phyloP scores from a whole-genome alignment of 352 stramenopile genomes.

The Phytophthora crassamura region DNA sequence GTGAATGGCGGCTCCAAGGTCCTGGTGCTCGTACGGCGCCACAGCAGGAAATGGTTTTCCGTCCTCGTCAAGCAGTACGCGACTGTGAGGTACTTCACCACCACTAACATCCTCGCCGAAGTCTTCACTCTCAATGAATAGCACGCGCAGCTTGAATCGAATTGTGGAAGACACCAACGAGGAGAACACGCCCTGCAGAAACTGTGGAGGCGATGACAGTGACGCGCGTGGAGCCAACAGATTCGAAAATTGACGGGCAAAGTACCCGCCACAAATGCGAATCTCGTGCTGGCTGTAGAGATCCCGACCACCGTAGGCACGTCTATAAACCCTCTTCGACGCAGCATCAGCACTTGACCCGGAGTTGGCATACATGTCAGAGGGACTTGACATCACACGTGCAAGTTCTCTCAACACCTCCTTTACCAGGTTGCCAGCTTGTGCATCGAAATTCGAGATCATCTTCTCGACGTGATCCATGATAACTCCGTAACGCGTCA shows the following conservation, averaged over 20 bases:
- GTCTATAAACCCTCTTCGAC: conserved; percentile 31
- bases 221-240: conserved; percentile 22
- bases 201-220: conserved; percentile 20
- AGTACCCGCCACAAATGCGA: conserved; percentile 46
- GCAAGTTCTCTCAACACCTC: conserved; percentile 28
- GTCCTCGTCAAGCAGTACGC: conserved; percentile 29
- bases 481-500: conserved; percentile 48
- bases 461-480: conserved; percentile 45
- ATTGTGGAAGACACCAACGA: conserved; percentile 56
- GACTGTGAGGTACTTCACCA: conserved; percentile 10
- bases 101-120: conserved; percentile 24
- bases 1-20: conserved; percentile 82
- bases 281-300: conserved; percentile 51
- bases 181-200: conserved; percentile 65
- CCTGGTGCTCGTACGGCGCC: conserved; percentile 70
- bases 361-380: conserved; percentile 8
- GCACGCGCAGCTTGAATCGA: conserved; percentile 63
- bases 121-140: conserved; percentile 72
- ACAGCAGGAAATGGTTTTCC: conserved; percentile 35
- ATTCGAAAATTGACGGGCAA: conserved; percentile 54
- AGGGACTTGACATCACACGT: conserved; percentile 25
- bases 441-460: conserved; percentile 12
- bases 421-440: conserved; percentile 1
- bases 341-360: not conserved
- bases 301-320: conserved; percentile 42